A percentile compares a stretch with the other conserved stretches of the same genome.
Evolutionary conservation across 2,329 filamentous ascomycete genomes (phyloP).

Genomic region (Neopestalotiopsis rosae): DNA sequence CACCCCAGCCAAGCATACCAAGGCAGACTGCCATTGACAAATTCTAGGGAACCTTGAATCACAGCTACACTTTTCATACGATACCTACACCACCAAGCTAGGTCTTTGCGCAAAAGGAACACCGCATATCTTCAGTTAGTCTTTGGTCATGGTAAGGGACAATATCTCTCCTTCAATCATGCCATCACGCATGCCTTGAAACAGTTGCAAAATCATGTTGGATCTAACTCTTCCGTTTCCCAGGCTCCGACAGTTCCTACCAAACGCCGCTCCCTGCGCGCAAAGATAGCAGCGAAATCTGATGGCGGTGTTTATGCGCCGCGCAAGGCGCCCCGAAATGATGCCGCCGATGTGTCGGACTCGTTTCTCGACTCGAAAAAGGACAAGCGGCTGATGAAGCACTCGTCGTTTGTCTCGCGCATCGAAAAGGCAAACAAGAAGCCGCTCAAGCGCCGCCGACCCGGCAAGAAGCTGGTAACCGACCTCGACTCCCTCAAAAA

Average conservation of each 20-base stretch:
- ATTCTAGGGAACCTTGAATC: too few species aligned
- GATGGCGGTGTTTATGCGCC: slow-evolving; percentile 51
- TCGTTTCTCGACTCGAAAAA: slow-evolving; percentile 75
- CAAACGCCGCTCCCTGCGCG: slow-evolving; percentile 62
- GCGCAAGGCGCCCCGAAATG: slow-evolving; percentile 56
- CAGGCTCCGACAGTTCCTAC: slow-evolving; percentile 51
- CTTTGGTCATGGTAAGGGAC: not conserved
- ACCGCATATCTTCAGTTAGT: not conserved
- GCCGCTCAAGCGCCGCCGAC: slow-evolving; percentile 67
- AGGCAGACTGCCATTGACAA: too few species aligned
- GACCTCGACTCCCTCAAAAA: slow-evolving; percentile 79
- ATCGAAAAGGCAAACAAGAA: slow-evolving; percentile 67
- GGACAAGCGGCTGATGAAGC: slow-evolving; percentile 84
- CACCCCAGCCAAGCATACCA: not conserved
- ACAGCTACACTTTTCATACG: too few species aligned
- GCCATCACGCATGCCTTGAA: not conserved
- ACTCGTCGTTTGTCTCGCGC: slow-evolving; percentile 77
- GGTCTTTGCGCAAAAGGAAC: not conserved
- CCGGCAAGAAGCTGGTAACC: slow-evolving; percentile 78
- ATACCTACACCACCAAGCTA: too few species aligned
- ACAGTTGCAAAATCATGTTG: not conserved
- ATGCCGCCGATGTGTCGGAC: slow-evolving; percentile 54
- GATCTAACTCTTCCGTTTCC: not conserved
- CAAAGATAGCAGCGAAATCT: slow-evolving; percentile 58
- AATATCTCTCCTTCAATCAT: not conserved